Evolutionary conservation across 495 filamentous ascomycete species (phyloP).

Genomic region (Talaromyces liani): DNA sequence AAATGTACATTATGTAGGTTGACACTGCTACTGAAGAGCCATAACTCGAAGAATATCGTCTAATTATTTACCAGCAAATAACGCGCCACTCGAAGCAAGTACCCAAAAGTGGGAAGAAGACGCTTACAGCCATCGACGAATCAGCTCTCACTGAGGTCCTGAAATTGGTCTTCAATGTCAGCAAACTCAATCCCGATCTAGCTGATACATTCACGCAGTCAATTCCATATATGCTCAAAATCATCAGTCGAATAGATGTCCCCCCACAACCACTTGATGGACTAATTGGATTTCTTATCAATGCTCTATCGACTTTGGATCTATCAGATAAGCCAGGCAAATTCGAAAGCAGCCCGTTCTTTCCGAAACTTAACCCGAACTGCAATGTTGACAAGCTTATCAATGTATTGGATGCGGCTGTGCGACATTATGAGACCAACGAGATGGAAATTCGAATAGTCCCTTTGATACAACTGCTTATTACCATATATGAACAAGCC

Average conservation of each 20-base stretch:
- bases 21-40: too few relatives aligned
- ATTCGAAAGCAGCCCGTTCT: slow-evolving; percentile 45
- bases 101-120: slow-evolving; percentile 34
- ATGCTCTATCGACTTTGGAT: slow-evolving; percentile 73
- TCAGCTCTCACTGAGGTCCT: slow-evolving; percentile 78
- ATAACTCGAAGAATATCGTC: too few relatives aligned
- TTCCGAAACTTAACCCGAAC: slow-evolving; percentile 56
- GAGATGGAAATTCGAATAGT: slow-evolving; percentile 62
- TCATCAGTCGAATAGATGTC: slow-evolving; percentile 53
- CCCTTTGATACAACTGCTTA: slow-evolving; percentile 66
- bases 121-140: slow-evolving; percentile 57
- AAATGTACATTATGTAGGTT: slow-evolving; percentile 51
- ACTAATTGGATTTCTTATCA: slow-evolving; percentile 59
- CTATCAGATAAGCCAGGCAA: slow-evolving; percentile 44
- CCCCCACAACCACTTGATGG: slow-evolving; percentile 52
- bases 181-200: slow-evolving; percentile 58
- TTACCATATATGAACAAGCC: slow-evolving; percentile 65
- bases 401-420: slow-evolving; percentile 62
- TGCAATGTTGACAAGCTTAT: slow-evolving; percentile 62
- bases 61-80: slow-evolving; percentile 45
- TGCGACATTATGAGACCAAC: slow-evolving; percentile 49
- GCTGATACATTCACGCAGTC: slow-evolving; percentile 53
- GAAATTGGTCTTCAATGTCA: slow-evolving; percentile 86
- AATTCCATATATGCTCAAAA: slow-evolving; percentile 63
- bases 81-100: slow-evolving; percentile 57